Conservation (phyloP, 2,329 filamentous ascomycete genomes). For the Cadophora sp. region DNA sequence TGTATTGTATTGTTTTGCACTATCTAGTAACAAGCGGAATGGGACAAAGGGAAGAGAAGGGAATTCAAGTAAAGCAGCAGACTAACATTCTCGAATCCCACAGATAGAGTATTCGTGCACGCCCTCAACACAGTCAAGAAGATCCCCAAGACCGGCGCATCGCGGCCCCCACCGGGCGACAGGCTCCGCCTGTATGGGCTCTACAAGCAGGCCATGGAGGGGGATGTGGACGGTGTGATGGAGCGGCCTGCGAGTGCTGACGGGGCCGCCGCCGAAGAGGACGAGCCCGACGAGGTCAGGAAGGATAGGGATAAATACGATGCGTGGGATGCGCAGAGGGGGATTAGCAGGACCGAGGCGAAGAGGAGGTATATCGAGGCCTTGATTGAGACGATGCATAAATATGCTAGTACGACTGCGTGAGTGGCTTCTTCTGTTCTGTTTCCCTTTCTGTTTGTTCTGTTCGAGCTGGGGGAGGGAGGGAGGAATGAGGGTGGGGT, state of each 20-base stretch:
- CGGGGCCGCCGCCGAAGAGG: slow-evolving; percentile 53
- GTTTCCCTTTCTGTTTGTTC: background rate
- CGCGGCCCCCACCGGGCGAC: slow-evolving; percentile 84
- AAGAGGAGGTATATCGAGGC: slow-evolving; percentile 94
- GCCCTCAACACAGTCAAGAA: slow-evolving; percentile 98
- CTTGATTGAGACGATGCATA: slow-evolving; percentile 95
- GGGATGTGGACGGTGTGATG: slow-evolving; percentile 94
- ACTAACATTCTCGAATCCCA: too few relatives aligned
- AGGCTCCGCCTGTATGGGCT: slow-evolving; percentile 94
- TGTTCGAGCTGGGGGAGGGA: background rate
- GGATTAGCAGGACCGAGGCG: slow-evolving; percentile 85
- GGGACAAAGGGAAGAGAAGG: too few relatives aligned
- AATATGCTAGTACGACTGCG: slow-evolving; percentile 85
- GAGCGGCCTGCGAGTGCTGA: slow-evolving; percentile 74
- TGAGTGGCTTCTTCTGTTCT: slow-evolving; percentile 52
- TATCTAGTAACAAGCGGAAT: background rate
- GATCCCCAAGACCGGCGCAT: slow-evolving; percentile 90
- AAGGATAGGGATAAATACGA: slow-evolving; percentile 79
- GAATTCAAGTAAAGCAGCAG: too few relatives aligned
- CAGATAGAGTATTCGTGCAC: slow-evolving; percentile 98
- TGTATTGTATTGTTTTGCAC: background rate
- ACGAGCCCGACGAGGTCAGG: slow-evolving; percentile 57
- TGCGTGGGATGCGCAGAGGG: slow-evolving; percentile 90
- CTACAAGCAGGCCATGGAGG: slow-evolving; percentile 99
- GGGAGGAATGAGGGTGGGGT: background rate